Evolutionary conservation across 768 basidiomycete genomes (phyloP), one percentile per base, ranked within the genome.

Genomic region (Mycena floridula): DNA sequence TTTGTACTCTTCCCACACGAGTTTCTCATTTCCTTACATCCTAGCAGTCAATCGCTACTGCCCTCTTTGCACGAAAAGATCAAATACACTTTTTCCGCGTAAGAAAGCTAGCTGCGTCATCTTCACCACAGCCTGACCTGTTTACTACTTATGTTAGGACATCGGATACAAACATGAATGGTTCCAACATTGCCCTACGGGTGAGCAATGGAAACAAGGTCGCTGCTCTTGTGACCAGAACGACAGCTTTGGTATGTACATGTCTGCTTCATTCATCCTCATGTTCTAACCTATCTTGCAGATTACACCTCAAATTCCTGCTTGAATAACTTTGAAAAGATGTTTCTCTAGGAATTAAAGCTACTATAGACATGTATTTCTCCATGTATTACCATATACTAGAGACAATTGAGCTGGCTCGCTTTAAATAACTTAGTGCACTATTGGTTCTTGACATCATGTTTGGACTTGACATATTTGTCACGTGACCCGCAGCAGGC

Each of bases 131-230:
- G 7, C 25, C 20, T 15, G 24, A 40, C 13, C 15, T 20, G 8
- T 40, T 28, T 43, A 22, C n/a, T 0, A 25, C 35, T 22, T 38
- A 30, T 30, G 25, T 40, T 54, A 63, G 38, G 88, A 93, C 54
- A 89, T 94, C 28, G 92, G 90, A 0, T 94, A 92, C 61, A 67
- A 75, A 50, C 89, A 94, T 49, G 76, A 85, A 44, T 80, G 77
- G 4, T 90, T 88, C 68, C 81, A 85, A 55, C 85, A 85, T 50
- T 88, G 89, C 63, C 80, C 81, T 1, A 59, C 67, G 47, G 81
- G 79, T 13, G 65, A 72, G 7, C 54, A 64, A 4, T 86, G 85
- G 72, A 53, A 57, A 1, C 62, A 69, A 45, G 80, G 82, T 4
- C 77, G 74, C 38, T 89, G 89, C 57, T 75, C 82, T 52, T 91